phyloP scores from a whole-genome alignment of 352 stramenopile species.

The Pythium aristosporum region DNA sequence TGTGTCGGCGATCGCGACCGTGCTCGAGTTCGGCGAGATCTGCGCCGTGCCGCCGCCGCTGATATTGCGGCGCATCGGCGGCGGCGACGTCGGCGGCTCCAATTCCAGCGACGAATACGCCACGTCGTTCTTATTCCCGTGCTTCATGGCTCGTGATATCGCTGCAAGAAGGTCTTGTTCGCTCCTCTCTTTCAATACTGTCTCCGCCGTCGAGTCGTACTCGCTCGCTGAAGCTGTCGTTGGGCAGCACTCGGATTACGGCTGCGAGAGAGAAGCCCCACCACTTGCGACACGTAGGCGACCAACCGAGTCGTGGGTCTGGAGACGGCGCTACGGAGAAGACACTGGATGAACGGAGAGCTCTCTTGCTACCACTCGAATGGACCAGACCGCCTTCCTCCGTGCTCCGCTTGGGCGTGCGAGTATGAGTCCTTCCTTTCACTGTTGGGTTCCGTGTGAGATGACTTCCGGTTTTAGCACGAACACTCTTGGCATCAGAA shows the following conservation, averaged over 20 bases:
- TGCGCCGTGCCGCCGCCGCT: slow-evolving; percentile 34
- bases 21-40: slow-evolving; percentile 41
- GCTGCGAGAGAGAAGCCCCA: no score
- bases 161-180: no score
- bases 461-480: slow-evolving; percentile 20
- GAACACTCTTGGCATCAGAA: neutral
- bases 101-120: slow-evolving; percentile 75
- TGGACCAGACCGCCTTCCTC: no score
- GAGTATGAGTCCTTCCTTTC: neutral
- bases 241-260: no score
- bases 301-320: no score
- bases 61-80: slow-evolving; percentile 30
- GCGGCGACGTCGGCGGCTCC: slow-evolving; percentile 48
- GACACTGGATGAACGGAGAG: no score
- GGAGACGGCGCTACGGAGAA: no score
- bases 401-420: neutral
- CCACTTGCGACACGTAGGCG: no score
- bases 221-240: no score
- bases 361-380: no score
- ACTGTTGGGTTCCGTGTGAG: neutral
- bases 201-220: no score
- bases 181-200: no score
- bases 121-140: slow-evolving; percentile 70
- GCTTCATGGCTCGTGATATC: slow-evolving; percentile 44
- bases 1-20: slow-evolving; percentile 23